Conservation (phyloP, 2,329 filamentous ascomycete genomes). For the Aspergillus japonicus region DNA sequence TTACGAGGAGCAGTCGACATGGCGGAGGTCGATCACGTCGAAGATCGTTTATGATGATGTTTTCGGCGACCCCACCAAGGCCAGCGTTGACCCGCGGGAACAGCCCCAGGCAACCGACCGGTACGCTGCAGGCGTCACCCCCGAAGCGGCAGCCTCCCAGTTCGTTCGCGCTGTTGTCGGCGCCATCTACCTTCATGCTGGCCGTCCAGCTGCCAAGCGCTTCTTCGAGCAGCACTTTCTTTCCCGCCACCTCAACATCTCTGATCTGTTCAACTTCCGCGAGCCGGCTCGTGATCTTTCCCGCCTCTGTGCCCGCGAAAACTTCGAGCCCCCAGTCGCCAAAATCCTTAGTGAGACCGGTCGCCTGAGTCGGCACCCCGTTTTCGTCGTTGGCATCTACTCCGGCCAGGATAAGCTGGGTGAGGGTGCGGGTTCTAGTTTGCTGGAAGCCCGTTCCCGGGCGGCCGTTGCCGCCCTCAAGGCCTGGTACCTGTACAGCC, state of each 20-base stretch:
- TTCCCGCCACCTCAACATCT: constrained; percentile 72
- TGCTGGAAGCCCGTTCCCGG: constrained; percentile 73
- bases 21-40: constrained; percentile 70
- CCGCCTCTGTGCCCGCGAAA: constrained; percentile 80
- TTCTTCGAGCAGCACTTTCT: constrained; percentile 86
- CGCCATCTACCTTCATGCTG: constrained; percentile 80
- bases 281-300: constrained; percentile 80
- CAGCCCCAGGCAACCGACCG: constrained; percentile 17
- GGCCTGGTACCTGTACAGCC: constrained; percentile 94
- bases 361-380: constrained; percentile 76
- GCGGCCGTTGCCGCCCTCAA: constrained; percentile 85
- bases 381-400: constrained; percentile 92
- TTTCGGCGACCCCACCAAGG: constrained; percentile 66
- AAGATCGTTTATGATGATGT: constrained; percentile 79
- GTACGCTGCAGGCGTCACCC: constrained; percentile 40
- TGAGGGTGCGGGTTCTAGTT: constrained; percentile 76
- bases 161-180: constrained; percentile 84
- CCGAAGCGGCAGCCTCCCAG: constrained; percentile 64
- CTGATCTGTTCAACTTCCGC: constrained; percentile 77
- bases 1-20: constrained; percentile 56
- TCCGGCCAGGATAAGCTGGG: constrained; percentile 88
- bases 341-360: constrained; percentile 89
- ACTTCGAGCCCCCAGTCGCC: constrained; percentile 83
- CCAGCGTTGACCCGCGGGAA: constrained; percentile 29
- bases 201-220: constrained; percentile 71